These are phyloP conservation scores for Thalassiosira hispida DNA, from an alignment of 352 stramenopile species.

Conservation along the genomic window DNA sequence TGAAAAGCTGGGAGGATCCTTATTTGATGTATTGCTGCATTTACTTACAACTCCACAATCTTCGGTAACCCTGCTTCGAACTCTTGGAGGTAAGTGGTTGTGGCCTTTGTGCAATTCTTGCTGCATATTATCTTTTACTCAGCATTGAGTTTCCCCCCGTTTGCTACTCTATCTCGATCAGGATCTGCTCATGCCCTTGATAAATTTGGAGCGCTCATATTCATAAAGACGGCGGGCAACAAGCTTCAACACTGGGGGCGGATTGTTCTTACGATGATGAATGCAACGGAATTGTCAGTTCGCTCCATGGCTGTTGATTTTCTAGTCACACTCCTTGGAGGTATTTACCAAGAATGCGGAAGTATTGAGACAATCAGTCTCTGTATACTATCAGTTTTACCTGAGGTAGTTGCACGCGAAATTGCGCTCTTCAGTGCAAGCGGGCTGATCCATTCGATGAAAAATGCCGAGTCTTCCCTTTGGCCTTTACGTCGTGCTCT, in stretches of 20 bases:
- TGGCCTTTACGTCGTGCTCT: constrained; percentile 80
- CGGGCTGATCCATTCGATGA: constrained; percentile 62
- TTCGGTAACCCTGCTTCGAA: constrained; percentile 76
- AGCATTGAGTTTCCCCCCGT: constrained; percentile 1
- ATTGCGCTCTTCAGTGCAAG: constrained; percentile 74
- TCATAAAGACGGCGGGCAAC: constrained; percentile 61
- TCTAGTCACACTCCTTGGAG: constrained; percentile 75
- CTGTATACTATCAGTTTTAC: constrained; percentile 70
- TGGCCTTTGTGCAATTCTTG: not conserved
- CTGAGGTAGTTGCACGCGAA: constrained; percentile 79
- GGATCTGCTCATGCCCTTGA: constrained; percentile 67
- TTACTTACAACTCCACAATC: constrained; percentile 79
- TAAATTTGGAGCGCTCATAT: constrained; percentile 77
- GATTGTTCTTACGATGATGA: constrained; percentile 81
- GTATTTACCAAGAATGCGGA: constrained; percentile 62
- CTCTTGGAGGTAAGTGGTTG: constrained; percentile 68
- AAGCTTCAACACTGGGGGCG: constrained; percentile 79
- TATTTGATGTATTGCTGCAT: constrained; percentile 82
- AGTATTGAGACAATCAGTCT: constrained; percentile 71
- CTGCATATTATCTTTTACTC: not conserved
- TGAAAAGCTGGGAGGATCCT: constrained; percentile 61
- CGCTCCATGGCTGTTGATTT: constrained; percentile 85
- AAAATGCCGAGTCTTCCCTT: constrained; percentile 71
- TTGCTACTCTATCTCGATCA: constrained; percentile 2
- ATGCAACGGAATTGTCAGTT: constrained; percentile 78